Evolutionary conservation across 352 stramenopile species (phyloP).

Genomic region (Phytophthora cactorum): DNA sequence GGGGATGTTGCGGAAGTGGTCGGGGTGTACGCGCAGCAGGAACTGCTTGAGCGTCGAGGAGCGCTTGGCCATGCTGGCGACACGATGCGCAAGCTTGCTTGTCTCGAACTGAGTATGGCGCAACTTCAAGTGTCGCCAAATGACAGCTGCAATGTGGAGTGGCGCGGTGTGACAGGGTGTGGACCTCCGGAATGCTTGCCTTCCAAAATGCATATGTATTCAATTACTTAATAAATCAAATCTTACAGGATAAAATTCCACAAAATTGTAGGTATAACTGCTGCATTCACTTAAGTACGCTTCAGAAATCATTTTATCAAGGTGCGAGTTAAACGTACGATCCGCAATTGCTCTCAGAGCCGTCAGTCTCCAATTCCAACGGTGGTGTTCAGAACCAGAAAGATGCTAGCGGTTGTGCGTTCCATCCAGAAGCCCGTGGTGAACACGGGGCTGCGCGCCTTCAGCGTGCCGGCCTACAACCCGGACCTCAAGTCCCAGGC

Average conservation of each 20-base stretch:
- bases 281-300: slow-evolving; percentile 20
- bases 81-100: slow-evolving; percentile 1
- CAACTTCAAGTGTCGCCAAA: slow-evolving; percentile 31
- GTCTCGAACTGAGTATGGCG: slow-evolving; percentile 23
- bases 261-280: no score
- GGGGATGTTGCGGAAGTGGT: slow-evolving; percentile 67
- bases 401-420: slow-evolving; percentile 42
- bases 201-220: slow-evolving; percentile 12
- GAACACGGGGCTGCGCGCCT: slow-evolving; percentile 53
- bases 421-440: slow-evolving; percentile 44
- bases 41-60: slow-evolving; percentile 75
- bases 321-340: slow-evolving; percentile 26
- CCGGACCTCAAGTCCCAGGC: slow-evolving; percentile 81
- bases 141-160: slow-evolving; percentile 25
- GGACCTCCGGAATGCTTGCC: slow-evolving; percentile 40
- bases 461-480: slow-evolving; percentile 56
- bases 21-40: slow-evolving; percentile 71
- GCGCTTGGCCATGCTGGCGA: slow-evolving; percentile 39
- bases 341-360: slow-evolving; percentile 24
- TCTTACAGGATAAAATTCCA: not conserved
- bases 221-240: not conserved
- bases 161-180: slow-evolving; percentile 7
- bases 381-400: slow-evolving; percentile 21
- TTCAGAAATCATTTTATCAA: slow-evolving; percentile 18
- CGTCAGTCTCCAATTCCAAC: slow-evolving; percentile 50